Evolutionary conservation across 2,329 filamentous ascomycete genomes (phyloP).

Genomic region (Aspergillus versicolor): DNA sequence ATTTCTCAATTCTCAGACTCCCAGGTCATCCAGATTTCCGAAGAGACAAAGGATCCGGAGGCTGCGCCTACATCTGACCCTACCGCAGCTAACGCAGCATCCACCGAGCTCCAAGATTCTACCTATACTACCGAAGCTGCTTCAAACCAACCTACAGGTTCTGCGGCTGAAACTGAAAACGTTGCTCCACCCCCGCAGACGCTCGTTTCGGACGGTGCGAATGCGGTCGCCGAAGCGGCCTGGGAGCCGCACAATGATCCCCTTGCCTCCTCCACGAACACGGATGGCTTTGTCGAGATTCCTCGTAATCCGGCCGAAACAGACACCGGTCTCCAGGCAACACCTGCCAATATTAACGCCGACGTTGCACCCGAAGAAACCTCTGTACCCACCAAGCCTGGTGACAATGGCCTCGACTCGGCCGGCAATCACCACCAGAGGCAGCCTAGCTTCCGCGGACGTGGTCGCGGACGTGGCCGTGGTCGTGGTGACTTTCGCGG

Average conservation of each 20-base stretch:
- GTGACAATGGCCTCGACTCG: conserved; percentile 38
- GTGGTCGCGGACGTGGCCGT: conserved; percentile 37
- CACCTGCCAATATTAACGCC: conserved; percentile 62
- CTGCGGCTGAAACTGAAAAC: conserved; percentile 23
- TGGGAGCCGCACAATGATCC: conserved; percentile 56
- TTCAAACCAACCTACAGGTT: conserved; percentile 44
- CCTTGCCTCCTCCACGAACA: conserved; percentile 47
- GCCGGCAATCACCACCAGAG: conserved; percentile 32
- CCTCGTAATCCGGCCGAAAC: conserved; percentile 73
- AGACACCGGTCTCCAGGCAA: conserved; percentile 63
- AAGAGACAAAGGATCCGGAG: conserved; percentile 37
- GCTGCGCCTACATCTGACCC: conserved; percentile 50
- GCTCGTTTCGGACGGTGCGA: conserved; percentile 43
- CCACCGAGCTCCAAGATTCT: conserved; percentile 57
- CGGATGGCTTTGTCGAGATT: conserved; percentile 73
- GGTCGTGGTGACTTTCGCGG: conserved; percentile 24
- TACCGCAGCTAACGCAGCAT: conserved; percentile 59
- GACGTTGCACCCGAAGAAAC: conserved; percentile 56
- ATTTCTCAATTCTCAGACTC: conserved; percentile 40
- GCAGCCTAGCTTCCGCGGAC: conserved; percentile 36
- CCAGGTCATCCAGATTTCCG: conserved; percentile 52
- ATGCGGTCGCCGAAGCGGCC: conserved; percentile 50
- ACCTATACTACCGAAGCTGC: conserved; percentile 57
- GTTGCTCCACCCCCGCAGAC: conserved; percentile 39
- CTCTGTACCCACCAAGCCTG: conserved; percentile 47